Evolutionary conservation across 805 yeast genomes (phyloP).

Genomic region (Yarrowia sp.): DNA sequence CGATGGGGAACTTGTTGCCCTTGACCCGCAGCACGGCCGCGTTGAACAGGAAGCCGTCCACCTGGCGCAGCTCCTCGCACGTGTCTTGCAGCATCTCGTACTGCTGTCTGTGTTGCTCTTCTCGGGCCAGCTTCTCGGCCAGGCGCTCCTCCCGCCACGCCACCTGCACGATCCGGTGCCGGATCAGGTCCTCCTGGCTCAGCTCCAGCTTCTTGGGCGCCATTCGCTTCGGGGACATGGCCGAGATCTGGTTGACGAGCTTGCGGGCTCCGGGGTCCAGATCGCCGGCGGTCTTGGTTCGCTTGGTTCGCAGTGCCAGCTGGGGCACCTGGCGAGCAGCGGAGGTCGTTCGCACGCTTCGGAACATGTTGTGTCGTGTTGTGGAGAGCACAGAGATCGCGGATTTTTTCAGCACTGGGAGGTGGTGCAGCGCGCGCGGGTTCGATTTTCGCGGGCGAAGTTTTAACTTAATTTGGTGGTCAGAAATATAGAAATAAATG

Average conservation of each 20-base stretch:
- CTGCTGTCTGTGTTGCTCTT: slow-evolving; percentile 44
- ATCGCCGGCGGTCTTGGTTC: slow-evolving; percentile 44
- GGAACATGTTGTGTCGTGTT: not conserved
- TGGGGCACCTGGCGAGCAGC: not conserved
- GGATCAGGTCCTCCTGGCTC: slow-evolving; percentile 74
- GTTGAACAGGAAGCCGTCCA: slow-evolving; percentile 53
- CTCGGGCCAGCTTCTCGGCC: slow-evolving; percentile 47
- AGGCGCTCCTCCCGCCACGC: slow-evolving; percentile 75
- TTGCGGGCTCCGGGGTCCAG: slow-evolving; percentile 50
- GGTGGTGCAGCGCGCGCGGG: not conserved
- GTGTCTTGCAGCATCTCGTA: slow-evolving; percentile 66
- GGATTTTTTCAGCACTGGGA: not conserved
- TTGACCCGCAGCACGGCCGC: slow-evolving; percentile 59
- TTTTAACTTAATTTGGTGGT: no score
- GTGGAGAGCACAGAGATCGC: not conserved
- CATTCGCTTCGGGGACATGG: slow-evolving; percentile 80
- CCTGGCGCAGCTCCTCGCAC: slow-evolving; percentile 57
- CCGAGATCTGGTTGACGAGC: slow-evolving; percentile 63
- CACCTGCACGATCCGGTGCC: slow-evolving; percentile 75
- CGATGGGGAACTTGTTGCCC: slow-evolving; percentile 71
- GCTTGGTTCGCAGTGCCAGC: slow-evolving; percentile 45
- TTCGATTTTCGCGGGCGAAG: not conserved
- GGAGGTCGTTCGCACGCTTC: not conserved
- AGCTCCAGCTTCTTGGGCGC: slow-evolving; percentile 79
- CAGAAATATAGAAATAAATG: no score